These are phyloP conservation scores for Cicer pinnatifidum DNA, from an alignment of 306 rosid genomes.

Conservation along the genomic window DNA sequence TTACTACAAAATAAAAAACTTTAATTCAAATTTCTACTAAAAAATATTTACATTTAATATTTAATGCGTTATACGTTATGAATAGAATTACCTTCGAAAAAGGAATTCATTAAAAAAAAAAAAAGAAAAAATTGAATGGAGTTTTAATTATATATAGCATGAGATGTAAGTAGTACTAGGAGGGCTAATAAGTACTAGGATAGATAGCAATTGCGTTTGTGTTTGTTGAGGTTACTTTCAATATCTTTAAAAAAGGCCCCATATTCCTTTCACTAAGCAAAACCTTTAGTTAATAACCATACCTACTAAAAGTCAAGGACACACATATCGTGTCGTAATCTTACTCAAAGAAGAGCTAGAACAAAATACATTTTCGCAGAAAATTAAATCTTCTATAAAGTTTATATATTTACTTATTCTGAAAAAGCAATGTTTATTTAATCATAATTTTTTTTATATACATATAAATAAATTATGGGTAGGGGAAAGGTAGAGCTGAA, in stretches of 20 bases:
- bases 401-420: constrained; percentile 17
- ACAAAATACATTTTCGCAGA: constrained; percentile 36
- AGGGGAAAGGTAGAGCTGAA: constrained; percentile 87
- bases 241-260: constrained; percentile 35
- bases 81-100: no score
- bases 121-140: background rate
- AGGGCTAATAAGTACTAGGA: constrained; percentile 15
- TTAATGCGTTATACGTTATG: no score
- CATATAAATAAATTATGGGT: constrained; percentile 59
- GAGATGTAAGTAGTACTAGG: no score
- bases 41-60: no score
- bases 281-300: constrained; percentile 36
- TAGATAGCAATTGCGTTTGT: background rate
- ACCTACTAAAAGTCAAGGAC: constrained; percentile 40
- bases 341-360: constrained; percentile 26
- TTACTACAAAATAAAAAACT: no score
- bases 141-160: background rate
- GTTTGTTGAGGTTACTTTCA: background rate
- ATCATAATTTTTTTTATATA: background rate
- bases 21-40: no score
- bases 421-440: constrained; percentile 42
- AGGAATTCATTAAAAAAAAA: no score
- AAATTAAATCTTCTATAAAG: constrained; percentile 12
- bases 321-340: constrained; percentile 40
- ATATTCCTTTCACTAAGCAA: constrained; percentile 33